Evolutionary conservation across 192 early-diverging fungal species (phyloP), one percentile per base, ranked within the genome.

Genomic region (Rhizoclosmatium globosum): DNA sequence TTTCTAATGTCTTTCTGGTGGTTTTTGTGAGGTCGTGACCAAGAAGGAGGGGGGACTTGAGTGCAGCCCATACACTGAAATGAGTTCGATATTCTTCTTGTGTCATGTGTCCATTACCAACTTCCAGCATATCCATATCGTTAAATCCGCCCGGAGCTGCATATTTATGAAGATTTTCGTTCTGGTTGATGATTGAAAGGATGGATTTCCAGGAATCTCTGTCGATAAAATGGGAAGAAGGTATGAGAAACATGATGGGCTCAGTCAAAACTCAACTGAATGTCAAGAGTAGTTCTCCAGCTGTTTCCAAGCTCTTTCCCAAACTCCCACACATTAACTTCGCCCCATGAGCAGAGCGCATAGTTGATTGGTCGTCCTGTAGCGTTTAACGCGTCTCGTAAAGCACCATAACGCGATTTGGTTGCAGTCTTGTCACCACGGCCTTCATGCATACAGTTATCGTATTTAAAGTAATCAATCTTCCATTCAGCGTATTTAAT

Each of bases 391-490:
- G 87, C 87, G 69, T 87, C 82, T 47, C 57, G 11, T 80, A 86
- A 81, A 31, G 60, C 78, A 4, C 45, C 74, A 60, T 83, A 83
- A 41, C 83, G 53, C 53, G 11, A 9, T n/a, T 15, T 56, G 11
- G 53, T 21, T 31, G 31, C 31, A 31, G 31, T 31, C 31, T 31
- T 31, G 31, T 31, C 31, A 31, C 31, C 31, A 31, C 31, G 31
- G 0, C 85, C 76, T 76, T 88, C 61, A 53, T 83, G 75, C 58
- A 82, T 80, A 72, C 91, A 92, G 48, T 89, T 91, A 60, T 92
- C 91, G 57, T 89, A 83, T 68, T 92, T 92, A 7, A 91, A 76
- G 79, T 85, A 91, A 79, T 92, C 91, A 23, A 92, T 80, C 31
- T 79, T 87, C 91, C 89, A 91, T 3, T 46, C 41, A 15, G 88